Evolutionary conservation across 805 yeast genomes (phyloP), one percentile per base, ranked within the genome.

Genomic region (Metschnikowia corniflorae): DNA sequence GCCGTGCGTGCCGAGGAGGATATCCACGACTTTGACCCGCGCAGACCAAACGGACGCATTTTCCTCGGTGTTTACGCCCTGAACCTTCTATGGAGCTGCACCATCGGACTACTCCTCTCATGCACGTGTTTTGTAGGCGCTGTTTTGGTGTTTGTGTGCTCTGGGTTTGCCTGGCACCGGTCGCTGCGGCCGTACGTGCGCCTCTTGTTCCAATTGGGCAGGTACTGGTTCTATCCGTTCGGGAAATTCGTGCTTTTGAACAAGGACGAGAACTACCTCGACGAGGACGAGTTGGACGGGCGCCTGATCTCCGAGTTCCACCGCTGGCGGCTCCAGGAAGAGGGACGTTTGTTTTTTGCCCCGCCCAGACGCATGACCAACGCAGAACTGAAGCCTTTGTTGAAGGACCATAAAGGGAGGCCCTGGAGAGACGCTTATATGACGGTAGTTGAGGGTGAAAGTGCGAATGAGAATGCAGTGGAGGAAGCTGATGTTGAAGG

Each of bases 1-100:
- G 93, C 93, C 49, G 72, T 80, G 26, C 81, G 86, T 40, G 97
- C 97, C 2, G 95, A 86, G 42, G 84, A 84, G 44, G 98, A 93
- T 68, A 86, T 93, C 48, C 97, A 91, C 60, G 89, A 87, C 31
- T 76, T 80, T 13, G 71, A 69, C 35, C 61, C 67, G 3, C 45
- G 56, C 50, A 65, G 47, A 48, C 69, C 68, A 52, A 71, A 35
- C 57, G 74, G 43, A 65, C 75, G 63, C 4, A 78, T 86, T 7
- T 68, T 75, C 3, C 70, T 77, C 70, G 70, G 77, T 4, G 89
- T 88, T 4, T 70, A 66, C 49, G 29, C 84, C 2, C 79, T 87
- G 9, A 91, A 93, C 56, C 42, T 73, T 7, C 29, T 85, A 0
- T 93, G 97, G 96, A 60, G 83, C 1, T 35, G 73, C 5, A 72